phyloP scores from a whole-genome alignment of 805 yeast genomes.

The Sporopachydermia lactativora region DNA sequence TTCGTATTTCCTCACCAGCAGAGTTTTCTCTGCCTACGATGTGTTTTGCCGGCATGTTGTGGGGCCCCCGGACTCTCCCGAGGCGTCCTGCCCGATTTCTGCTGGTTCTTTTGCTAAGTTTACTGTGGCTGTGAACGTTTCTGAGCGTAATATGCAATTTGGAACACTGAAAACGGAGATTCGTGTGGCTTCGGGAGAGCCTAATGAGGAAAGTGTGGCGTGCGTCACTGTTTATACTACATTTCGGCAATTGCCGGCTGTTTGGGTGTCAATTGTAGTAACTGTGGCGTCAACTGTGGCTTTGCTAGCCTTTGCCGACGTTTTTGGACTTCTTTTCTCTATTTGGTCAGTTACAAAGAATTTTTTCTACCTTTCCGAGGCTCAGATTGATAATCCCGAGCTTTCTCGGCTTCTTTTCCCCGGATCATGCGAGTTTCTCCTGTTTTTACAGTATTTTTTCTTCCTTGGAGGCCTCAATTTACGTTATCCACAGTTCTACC shows the following conservation, averaged over 20 bases:
- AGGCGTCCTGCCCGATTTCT: neutral
- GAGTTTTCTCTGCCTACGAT: too few species aligned
- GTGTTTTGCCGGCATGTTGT: too few species aligned
- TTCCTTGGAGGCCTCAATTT: constrained; percentile 41
- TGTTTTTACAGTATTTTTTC: constrained; percentile 45
- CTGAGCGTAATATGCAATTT: neutral
- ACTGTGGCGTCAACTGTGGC: neutral
- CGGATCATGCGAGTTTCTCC: constrained; percentile 30
- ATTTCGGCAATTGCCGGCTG: neutral
- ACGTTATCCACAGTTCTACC: constrained; percentile 49
- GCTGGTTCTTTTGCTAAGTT: neutral
- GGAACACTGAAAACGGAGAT: neutral
- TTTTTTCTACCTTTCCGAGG: neutral
- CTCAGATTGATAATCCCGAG: constrained; percentile 27
- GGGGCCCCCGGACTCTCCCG: too few species aligned
- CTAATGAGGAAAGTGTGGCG: neutral
- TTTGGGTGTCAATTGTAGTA: neutral
- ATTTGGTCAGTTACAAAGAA: neutral
- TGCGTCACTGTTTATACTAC: neutral
- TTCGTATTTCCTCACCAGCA: too few species aligned
- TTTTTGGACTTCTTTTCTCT: neutral
- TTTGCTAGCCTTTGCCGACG: neutral
- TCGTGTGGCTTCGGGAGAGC: neutral
- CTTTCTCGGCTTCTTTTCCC: constrained; percentile 41
- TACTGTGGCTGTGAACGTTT: neutral